Evolutionary conservation across 257 asterid species (phyloP).

Genomic region (Rubia yunnanensis): DNA sequence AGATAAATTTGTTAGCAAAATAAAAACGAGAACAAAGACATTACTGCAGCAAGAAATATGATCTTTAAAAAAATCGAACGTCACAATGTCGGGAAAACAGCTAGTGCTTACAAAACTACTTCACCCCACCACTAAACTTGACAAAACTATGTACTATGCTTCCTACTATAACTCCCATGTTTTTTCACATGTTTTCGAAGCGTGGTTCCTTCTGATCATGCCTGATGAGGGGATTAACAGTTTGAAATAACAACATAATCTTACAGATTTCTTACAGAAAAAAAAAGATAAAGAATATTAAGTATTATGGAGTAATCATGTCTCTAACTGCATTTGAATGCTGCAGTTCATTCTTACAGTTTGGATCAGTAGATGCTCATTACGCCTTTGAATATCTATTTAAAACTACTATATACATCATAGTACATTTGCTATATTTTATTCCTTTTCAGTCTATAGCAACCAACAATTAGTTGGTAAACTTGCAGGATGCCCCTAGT

Average conservation of each 20-base stretch:
- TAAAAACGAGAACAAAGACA: neutral
- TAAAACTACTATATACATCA: neutral
- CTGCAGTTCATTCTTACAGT: neutral
- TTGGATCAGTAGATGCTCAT: neutral
- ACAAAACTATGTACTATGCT: neutral
- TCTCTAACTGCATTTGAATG: neutral
- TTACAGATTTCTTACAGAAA: neutral
- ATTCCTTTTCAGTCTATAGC: too few species aligned
- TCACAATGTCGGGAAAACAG: neutral
- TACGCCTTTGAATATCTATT: neutral
- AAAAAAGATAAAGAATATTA: neutral
- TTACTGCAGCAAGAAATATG: neutral
- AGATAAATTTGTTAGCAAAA: neutral
- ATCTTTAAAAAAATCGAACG: neutral
- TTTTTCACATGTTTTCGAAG: neutral
- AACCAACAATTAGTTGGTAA: neutral
- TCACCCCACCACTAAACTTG: neutral
- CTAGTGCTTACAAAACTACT: neutral
- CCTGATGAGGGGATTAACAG: neutral
- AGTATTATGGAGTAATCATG: neutral
- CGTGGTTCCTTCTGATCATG: neutral
- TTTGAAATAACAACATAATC: neutral
- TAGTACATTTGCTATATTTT: neutral
- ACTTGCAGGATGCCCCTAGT: neutral
- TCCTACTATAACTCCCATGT: neutral